Base-by-base conservation (phyloP, 2,329 filamentous ascomycete species). In the Fusarium continuum region DNA sequence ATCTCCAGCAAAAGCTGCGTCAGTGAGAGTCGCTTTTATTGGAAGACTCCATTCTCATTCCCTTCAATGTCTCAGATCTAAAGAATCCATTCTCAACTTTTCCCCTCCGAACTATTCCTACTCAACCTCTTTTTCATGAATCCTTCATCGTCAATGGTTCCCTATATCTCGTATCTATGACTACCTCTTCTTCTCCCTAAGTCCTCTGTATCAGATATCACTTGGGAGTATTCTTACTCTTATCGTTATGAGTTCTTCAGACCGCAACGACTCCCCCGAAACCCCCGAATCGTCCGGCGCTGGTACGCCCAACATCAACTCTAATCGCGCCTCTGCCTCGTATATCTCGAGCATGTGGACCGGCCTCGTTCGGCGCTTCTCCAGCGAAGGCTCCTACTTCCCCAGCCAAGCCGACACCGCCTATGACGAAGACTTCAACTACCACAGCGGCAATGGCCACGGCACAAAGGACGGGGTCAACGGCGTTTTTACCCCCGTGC, bases 351-450 rank as follows among this genome's bases (percentile, higher is more conserved):
- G 56, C 61, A 81, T 83, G 75, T 83, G 81, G 70, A 86, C 86
- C 28, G 88, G 88, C 16, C 80, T 92, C 46, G 85, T 91, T 62
- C 85, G 90, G 29, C 88, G 89, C 58, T 85, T 92, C 69, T 87
- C 85, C 22, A 78, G 82, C 10, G 83, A 85, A 49, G 75, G 76
- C 36, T 69, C 70, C 2, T 60, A 70, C 43, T 70, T 76, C 51
- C 60, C 64, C 32, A 70, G 67, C 61, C 72, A 75, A 45, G 58
- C 70, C 38, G 72, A 70, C 58, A 69, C 61, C 19, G 64, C 67
- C 29, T 59, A 57, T 35, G 61, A 65, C 35, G 63, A 67, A 5
- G 34, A 51, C 34, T 59, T 58, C 32, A 43, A 54, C 26, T 49
- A 53, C 32, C 48, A 51, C 43, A 57, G 65, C 17, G 47, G 56